Evolutionary conservation across 2,329 filamentous ascomycete genomes (phyloP).

Genomic region (Talaromyces sp.): DNA sequence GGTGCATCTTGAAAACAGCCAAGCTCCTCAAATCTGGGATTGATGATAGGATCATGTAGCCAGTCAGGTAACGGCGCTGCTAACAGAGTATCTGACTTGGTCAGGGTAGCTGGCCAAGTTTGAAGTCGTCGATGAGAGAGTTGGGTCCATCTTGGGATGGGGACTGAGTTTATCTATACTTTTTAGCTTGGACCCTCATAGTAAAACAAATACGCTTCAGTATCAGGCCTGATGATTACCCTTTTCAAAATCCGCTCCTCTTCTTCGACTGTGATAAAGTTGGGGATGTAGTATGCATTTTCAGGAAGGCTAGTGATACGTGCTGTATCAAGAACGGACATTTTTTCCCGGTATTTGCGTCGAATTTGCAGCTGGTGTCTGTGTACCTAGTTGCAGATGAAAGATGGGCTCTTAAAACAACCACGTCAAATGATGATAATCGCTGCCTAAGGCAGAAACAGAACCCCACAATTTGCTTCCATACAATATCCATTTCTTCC

Average conservation of each 20-base stretch:
- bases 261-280: constrained; percentile 76
- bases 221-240: constrained; percentile 40
- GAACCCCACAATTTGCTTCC: neutral
- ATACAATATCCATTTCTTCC: neutral
- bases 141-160: constrained; percentile 77
- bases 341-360: neutral
- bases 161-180: constrained; percentile 55
- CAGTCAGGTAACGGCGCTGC: constrained; percentile 68
- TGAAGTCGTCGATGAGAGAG: constrained; percentile 87
- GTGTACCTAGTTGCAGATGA: too few relatives aligned
- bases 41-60: constrained; percentile 67
- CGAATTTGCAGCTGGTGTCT: neutral
- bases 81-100: constrained; percentile 69
- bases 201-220: neutral
- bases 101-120: constrained; percentile 81
- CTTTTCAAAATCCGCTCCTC: constrained; percentile 68
- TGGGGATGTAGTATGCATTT: constrained; percentile 74
- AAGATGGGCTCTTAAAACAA: too few relatives aligned
- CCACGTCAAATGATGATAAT: neutral
- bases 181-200: neutral
- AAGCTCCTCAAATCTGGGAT: constrained; percentile 48
- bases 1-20: constrained; percentile 62
- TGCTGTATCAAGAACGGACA: constrained; percentile 26
- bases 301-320: constrained; percentile 33
- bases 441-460: constrained; percentile 6